A percentile compares a stretch with the other conserved stretches of the same genome.
These are phyloP conservation scores for Trichoderma gracile DNA, from an alignment of 2,329 filamentous ascomycete genomes.

Conservation along the genomic window DNA sequence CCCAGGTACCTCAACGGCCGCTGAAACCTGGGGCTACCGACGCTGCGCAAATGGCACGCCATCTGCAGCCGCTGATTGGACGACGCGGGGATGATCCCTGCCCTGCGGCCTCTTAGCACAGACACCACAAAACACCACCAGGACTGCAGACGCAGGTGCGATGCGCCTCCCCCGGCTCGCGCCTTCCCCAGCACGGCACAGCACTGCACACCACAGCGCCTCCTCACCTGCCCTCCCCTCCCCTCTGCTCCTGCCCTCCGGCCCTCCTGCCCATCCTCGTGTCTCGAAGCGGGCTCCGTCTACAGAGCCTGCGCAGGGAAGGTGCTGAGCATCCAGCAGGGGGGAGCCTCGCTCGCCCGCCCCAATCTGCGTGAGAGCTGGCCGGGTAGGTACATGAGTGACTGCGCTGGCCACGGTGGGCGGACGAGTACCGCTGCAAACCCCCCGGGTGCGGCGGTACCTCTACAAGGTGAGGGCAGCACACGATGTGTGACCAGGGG, in stretches of 20 bases:
- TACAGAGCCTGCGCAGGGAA: constrained; percentile 10
- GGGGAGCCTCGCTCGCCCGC: constrained; percentile 11
- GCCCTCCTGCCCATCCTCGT: constrained; percentile 23
- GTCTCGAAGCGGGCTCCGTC: constrained; percentile 23
- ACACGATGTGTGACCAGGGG: constrained; percentile 4
- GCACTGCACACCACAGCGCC: too few species aligned
- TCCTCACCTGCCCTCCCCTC: not conserved
- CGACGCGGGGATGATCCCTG: constrained; percentile 18
- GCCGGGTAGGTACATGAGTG: constrained; percentile 7
- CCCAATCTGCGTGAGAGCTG: constrained; percentile 1
- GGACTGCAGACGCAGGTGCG: constrained; percentile 21
- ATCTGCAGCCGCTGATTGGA: constrained; percentile 21
- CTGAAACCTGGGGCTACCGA: constrained; percentile 22
- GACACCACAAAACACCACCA: constrained; percentile 22
- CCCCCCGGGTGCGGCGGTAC: not conserved
- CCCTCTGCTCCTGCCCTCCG: not conserved
- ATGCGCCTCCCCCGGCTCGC: constrained; percentile 12
- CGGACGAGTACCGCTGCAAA: not conserved
- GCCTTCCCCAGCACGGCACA: not conserved
- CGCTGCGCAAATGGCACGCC: constrained; percentile 22
- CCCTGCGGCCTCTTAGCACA: not conserved
- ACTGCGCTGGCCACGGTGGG: not conserved
- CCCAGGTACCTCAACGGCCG: constrained; percentile 19
- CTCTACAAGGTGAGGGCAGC: too few species aligned
- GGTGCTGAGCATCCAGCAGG: constrained; percentile 4